These are phyloP conservation scores for Mycena crocata DNA, from an alignment of 768 basidiomycete species.

Conservation along the genomic window DNA sequence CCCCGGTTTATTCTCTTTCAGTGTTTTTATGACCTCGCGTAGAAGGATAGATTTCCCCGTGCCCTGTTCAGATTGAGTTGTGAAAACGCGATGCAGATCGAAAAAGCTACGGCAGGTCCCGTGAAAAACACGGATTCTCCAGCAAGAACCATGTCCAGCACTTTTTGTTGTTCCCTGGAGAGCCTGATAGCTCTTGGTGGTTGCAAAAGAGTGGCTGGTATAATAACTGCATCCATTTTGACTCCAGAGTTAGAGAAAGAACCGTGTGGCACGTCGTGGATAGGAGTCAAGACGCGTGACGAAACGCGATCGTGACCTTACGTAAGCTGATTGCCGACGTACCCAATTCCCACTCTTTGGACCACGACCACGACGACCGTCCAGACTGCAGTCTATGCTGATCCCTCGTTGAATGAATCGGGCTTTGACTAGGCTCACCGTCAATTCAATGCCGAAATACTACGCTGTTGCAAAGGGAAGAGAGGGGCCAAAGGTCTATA, in stretches of 20 bases:
- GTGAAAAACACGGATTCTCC: constrained; percentile 80
- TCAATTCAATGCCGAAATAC: constrained; percentile 50
- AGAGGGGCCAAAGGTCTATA: constrained; percentile 67
- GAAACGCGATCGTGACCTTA: too few species aligned
- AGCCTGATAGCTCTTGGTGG: constrained; percentile 34
- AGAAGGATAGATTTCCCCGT: constrained; percentile 82
- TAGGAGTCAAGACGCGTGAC: too few species aligned
- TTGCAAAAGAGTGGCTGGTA: not conserved
- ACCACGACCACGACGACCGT: too few species aligned
- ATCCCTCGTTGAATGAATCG: constrained; percentile 20
- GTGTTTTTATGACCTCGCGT: constrained; percentile 64
- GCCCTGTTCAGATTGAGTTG: constrained; percentile 39
- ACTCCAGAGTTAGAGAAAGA: too few species aligned
- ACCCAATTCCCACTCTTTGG: too few species aligned
- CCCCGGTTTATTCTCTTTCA: constrained; percentile 43
- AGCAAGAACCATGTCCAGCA: constrained; percentile 60
- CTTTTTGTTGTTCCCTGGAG: constrained; percentile 53
- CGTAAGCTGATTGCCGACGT: too few species aligned
- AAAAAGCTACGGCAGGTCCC: constrained; percentile 69
- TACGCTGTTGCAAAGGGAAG: constrained; percentile 73
- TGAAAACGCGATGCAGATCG: not conserved
- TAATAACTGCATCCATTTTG: constrained; percentile 10
- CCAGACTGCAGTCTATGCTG: too few species aligned
- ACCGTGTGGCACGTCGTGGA: too few species aligned
- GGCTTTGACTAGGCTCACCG: not conserved